Evolutionary conservation across 73 alveolate genomes (phyloP).

Genomic region (Durusdinium trenchii): DNA sequence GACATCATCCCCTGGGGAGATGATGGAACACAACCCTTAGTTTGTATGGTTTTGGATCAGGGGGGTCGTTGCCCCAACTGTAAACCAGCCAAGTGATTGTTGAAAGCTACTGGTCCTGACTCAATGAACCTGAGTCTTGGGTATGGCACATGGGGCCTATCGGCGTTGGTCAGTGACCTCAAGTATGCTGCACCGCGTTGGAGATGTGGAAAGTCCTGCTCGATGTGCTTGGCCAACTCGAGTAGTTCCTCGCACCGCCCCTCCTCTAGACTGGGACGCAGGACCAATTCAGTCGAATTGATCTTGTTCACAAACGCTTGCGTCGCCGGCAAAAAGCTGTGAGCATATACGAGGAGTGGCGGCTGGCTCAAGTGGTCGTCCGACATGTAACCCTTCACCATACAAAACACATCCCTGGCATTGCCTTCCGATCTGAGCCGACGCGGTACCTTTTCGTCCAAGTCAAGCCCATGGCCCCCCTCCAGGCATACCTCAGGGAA

Average conservation of each 20-base stretch:
- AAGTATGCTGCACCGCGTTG: background rate
- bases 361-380: slow-evolving; percentile 25
- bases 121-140: background rate
- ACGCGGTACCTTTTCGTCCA: background rate
- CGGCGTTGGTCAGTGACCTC: background rate
- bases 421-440: background rate
- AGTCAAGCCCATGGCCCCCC: background rate
- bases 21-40: background rate
- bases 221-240: background rate
- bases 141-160: background rate
- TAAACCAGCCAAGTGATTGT: background rate
- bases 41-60: background rate
- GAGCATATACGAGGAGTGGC: background rate
- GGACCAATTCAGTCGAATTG: background rate
- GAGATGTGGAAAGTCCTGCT: background rate
- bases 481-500: slow-evolving; percentile 20
- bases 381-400: background rate
- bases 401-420: background rate
- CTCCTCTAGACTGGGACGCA: background rate
- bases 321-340: background rate
- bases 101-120: background rate
- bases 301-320: background rate
- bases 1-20: background rate
- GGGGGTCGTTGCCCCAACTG: background rate
- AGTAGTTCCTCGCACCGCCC: background rate